These are phyloP conservation scores for Vachellia collinsii DNA, from an alignment of 306 rosid genomes.

Conservation along the genomic window DNA sequence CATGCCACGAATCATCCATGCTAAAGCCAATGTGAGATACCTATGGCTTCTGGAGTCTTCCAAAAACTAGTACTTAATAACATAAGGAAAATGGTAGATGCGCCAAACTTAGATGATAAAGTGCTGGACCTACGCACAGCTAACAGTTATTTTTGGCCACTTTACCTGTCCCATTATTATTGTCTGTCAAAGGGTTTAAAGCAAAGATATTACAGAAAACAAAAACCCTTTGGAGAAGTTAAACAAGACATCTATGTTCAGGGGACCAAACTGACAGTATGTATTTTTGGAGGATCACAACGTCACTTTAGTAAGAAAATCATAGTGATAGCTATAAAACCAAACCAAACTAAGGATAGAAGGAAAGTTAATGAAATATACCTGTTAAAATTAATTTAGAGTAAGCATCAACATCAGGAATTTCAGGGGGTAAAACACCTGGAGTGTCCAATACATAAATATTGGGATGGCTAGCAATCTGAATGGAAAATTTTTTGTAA, in stretches of 20 bases:
- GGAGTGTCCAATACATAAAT: conserved; percentile 87
- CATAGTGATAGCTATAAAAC: background rate
- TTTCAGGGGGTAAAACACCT: conserved; percentile 67
- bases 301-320: background rate
- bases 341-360: conserved; percentile 27
- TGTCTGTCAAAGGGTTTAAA: background rate
- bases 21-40: background rate
- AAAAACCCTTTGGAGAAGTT: background rate
- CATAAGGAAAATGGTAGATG: background rate
- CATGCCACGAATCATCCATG: background rate
- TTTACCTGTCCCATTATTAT: background rate
- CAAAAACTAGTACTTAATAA: background rate
- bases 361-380: conserved; percentile 35
- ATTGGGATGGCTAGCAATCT: conserved; percentile 97
- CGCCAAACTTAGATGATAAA: background rate
- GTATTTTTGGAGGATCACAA: background rate
- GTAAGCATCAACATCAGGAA: conserved; percentile 59
- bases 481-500: conserved; percentile 37
- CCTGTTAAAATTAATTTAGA: conserved; percentile 86
- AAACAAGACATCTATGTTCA: background rate
- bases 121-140: background rate
- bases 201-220: background rate
- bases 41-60: background rate
- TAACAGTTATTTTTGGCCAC: background rate
- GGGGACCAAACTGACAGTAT: background rate